Evolutionary conservation across 2,329 filamentous ascomycete species (phyloP), one percentile per base, ranked within the genome.

Genomic region (Seiridium unicorne): DNA sequence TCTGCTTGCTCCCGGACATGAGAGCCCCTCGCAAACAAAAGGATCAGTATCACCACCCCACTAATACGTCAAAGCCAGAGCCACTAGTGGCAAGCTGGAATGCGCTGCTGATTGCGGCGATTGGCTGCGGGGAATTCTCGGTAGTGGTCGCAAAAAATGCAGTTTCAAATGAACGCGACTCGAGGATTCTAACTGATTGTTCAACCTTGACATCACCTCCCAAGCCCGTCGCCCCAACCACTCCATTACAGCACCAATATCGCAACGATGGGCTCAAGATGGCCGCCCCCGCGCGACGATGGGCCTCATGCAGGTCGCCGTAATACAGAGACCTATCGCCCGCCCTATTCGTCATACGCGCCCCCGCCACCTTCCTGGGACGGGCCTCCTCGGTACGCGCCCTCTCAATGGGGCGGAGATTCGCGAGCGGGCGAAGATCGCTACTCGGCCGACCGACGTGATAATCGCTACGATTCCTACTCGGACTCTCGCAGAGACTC

Each of bases 401-500:
- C 48, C 18, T 48, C 18, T 35, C n/a, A 40, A 44, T 11, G n/a
- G 38, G 53, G 53, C 36, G 40, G 51, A 18, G 46, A 56, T 42
- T 36, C 44, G 13, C 32, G 53, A n/a, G 35, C 44, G 36, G 13
- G 34, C 11, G 26, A 36, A 32, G 40, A 55, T 53, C 55, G 55
- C 18, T 54, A 58, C 42, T n/a, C 26, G 31, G 10, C 42, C n/a
- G 35, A 56, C 18, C 26, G 32, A 36, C 5, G 32, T 18, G 58
- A 57, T 6, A 36, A 46, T 4, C 55, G 36, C 31, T 49, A 13
- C 10, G 26, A 55, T 13, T 34, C 32, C 18, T 69, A 64, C 47
- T 70, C 70, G 3, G 65, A 67, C 26, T 58, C 68, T 34, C 69
- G 69, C 55, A 62, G 64, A 42, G 62, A 64, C 8, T 57, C 47